phyloP scores from a whole-genome alignment of 768 basidiomycete species.

The Boletellus sp. region DNA sequence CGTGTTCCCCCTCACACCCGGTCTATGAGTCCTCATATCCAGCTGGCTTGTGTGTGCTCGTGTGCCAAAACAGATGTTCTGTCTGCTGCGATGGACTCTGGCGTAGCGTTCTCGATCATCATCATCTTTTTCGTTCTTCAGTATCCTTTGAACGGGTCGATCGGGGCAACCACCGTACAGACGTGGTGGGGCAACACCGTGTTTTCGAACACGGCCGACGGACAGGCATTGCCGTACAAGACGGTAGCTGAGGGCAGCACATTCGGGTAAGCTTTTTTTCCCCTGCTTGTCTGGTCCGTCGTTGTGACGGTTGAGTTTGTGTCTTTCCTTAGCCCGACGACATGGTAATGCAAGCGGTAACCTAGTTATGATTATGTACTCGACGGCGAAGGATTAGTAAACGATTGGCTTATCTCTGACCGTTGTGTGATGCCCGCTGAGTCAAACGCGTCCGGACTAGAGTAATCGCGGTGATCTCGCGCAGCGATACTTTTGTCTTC shows the following conservation, averaged over 20 bases:
- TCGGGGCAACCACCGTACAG: slow-evolving; percentile 51
- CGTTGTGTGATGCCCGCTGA: no score
- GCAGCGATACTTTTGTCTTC: no score
- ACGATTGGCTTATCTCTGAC: no score
- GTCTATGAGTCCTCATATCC: no score
- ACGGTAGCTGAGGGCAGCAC: slow-evolving; percentile 12
- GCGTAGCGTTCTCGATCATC: slow-evolving; percentile 55
- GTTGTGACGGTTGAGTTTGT: neutral
- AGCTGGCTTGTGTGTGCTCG: slow-evolving; percentile 15
- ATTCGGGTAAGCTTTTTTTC: slow-evolving; percentile 25
- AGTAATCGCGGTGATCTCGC: no score
- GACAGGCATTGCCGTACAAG: slow-evolving; percentile 7
- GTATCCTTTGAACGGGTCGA: slow-evolving; percentile 58
- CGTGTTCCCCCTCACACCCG: neutral
- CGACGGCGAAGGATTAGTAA: no score
- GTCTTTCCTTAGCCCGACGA: neutral
- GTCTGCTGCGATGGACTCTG: slow-evolving; percentile 70
- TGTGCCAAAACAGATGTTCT: slow-evolving; percentile 43
- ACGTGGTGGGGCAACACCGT: slow-evolving; percentile 58
- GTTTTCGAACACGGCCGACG: slow-evolving; percentile 27
- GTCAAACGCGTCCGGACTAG: no score
- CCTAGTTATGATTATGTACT: no score
- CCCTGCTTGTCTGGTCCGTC: no score
- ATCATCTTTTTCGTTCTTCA: slow-evolving; percentile 62
- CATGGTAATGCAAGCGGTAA: neutral